Conservation (phyloP, 1,284 basidiomycete species). For the Mycena citricolor region DNA sequence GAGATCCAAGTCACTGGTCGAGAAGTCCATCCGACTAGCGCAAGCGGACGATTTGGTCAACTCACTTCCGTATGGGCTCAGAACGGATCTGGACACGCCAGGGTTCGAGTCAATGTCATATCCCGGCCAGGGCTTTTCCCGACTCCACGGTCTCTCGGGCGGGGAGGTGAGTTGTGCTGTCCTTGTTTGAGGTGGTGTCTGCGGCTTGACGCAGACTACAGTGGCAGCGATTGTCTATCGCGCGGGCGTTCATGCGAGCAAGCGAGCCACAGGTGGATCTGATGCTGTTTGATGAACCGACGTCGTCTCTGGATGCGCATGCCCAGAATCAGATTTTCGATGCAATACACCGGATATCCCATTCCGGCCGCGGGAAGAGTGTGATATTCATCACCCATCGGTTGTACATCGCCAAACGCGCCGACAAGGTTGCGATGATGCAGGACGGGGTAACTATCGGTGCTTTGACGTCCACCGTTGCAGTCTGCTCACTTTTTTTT, state of each 20-base stretch:
- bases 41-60: slow-evolving; percentile 64
- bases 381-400: slow-evolving; percentile 85
- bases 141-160: slow-evolving; percentile 69
- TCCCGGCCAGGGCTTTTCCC: slow-evolving; percentile 34
- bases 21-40: slow-evolving; percentile 61
- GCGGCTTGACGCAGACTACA: slow-evolving; percentile 32
- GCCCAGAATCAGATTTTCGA: slow-evolving; percentile 80
- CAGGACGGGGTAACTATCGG: slow-evolving; percentile 62
- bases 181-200: slow-evolving; percentile 3
- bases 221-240: slow-evolving; percentile 85
- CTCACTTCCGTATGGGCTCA: slow-evolving; percentile 62
- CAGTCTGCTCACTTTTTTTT: background rate
- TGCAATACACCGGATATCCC: slow-evolving; percentile 63
- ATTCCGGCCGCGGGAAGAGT: slow-evolving; percentile 58
- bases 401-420: slow-evolving; percentile 73
- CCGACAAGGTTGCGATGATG: slow-evolving; percentile 85
- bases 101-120: slow-evolving; percentile 55
- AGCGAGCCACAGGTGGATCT: slow-evolving; percentile 73
- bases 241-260: slow-evolving; percentile 81
- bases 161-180: slow-evolving; percentile 58
- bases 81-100: slow-evolving; percentile 63
- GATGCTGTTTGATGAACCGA: slow-evolving; percentile 79
- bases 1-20: slow-evolving; percentile 49
- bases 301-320: slow-evolving; percentile 76
- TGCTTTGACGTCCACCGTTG: slow-evolving; percentile 24